Conservation (phyloP, 1,284 basidiomycete genomes). For the Singerocomus rubriflavus region DNA sequence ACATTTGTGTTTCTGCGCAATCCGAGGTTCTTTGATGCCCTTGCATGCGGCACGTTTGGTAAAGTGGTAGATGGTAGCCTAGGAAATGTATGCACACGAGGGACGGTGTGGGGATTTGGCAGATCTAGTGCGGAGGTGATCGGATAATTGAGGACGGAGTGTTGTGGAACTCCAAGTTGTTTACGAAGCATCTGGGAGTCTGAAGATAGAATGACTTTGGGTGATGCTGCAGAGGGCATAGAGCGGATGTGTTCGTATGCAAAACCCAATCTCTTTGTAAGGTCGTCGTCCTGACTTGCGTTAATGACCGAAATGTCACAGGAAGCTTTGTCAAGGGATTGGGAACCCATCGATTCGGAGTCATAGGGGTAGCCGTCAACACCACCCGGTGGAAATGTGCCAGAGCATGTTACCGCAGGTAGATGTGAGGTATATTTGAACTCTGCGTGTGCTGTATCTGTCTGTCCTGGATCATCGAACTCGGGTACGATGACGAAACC, state of each 20-base stretch:
- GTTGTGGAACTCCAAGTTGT: slow-evolving; percentile 31
- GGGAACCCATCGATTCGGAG: not conserved
- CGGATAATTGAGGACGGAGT: slow-evolving; percentile 29
- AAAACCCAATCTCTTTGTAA: slow-evolving; percentile 19
- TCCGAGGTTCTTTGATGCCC: slow-evolving; percentile 2
- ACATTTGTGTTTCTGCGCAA: slow-evolving; percentile 6
- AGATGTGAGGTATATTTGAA: not conserved
- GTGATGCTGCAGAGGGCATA: slow-evolving; percentile 17
- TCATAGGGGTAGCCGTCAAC: not conserved
- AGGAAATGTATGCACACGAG: not conserved
- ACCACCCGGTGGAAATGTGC: not conserved
- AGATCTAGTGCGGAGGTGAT: slow-evolving; percentile 17
- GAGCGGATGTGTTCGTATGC: slow-evolving; percentile 28
- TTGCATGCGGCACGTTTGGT: not conserved
- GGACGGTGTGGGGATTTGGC: slow-evolving; percentile 25
- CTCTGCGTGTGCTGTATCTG: slow-evolving; percentile 1
- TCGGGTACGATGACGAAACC: slow-evolving; percentile 26
- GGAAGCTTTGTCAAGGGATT: not conserved
- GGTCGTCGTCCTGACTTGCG: slow-evolving; percentile 15
- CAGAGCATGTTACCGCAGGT: not conserved
- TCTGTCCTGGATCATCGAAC: slow-evolving; percentile 18
- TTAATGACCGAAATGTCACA: not conserved
- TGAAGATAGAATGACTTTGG: slow-evolving; percentile 15
- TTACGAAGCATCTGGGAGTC: slow-evolving; percentile 29
- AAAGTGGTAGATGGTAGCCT: not conserved